Evolutionary conservation across 2,329 filamentous ascomycete species (phyloP), one percentile per base, ranked within the genome.

Genomic region (Zymoseptoria brevis): DNA sequence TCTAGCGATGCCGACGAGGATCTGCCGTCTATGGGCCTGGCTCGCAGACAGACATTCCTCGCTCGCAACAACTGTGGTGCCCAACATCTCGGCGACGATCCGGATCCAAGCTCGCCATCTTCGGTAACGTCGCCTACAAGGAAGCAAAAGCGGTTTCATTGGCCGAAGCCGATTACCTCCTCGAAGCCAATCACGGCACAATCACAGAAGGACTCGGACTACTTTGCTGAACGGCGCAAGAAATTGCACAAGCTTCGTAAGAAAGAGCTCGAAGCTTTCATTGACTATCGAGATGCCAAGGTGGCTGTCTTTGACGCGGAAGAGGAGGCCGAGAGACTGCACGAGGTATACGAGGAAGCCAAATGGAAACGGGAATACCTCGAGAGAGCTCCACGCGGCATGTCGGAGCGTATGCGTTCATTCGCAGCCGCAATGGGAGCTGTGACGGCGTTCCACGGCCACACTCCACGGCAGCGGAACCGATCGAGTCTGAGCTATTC

Each of bases 1-100:
- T 71, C 70, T n/a, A 72, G 70, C 61, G 70, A 72, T 60, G 68
- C 68, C 8, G 70, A 72, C 45, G 70, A 72, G 50, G 68, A 69
- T 24, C 60, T 72, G 19, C 68, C 68, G 9, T 64, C 67, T 22
- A 57, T 68, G n/a, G 65, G 67, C 2, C 26, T 66, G 16, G 58
- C 63, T 26, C 60, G 65, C 13, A 53, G 68, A 30, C 66, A 65
- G 59, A 68, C 67, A 21, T 62, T 64, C n/a, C 59, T 66, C n/a
- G 51, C 57, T 11, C 60, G 60, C 11, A 62, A 62, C 49, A 53
- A 50, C n/a, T 60, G 59, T 50, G 60, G 57, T 49, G 54, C 53
- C 11, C 57, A 53, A 22, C 63, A 63, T 53, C 50, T 61, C 11
- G 58, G 58, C 30, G 63, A 64, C 30, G 48, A 57, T 13, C 53